Evolutionary conservation across 2,329 filamentous ascomycete species (phyloP).

Genomic region (Monilinia laxa): DNA sequence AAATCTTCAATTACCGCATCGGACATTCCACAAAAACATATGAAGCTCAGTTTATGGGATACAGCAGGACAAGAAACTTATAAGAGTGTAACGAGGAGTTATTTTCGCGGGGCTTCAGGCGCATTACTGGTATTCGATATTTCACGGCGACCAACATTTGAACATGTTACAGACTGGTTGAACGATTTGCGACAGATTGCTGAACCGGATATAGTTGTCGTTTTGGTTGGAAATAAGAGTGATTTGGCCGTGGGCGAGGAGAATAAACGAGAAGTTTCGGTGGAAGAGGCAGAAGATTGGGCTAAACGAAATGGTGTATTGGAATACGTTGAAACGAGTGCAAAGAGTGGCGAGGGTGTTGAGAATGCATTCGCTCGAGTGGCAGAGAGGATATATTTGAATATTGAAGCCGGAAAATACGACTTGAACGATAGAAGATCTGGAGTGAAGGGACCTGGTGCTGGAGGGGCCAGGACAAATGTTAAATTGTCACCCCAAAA

Average conservation of each 20-base stretch:
- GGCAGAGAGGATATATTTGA: conserved; percentile 92
- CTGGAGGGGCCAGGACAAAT: conserved; percentile 46
- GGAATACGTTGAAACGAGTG: conserved; percentile 93
- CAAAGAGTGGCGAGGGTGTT: conserved; percentile 92
- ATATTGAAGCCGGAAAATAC: conserved; percentile 88
- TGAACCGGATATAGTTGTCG: conserved; percentile 90
- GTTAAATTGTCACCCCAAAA: conserved; percentile 46
- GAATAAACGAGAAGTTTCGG: conserved; percentile 76
- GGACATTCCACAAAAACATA: conserved; percentile 68
- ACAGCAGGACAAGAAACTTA: conserved; percentile 97
- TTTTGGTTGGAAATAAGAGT: conserved; percentile 92
- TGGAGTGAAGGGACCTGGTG: conserved; percentile 75
- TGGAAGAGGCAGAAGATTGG: conserved; percentile 86
- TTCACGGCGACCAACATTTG: conserved; percentile 78
- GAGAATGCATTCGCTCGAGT: conserved; percentile 92
- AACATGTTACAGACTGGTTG: conserved; percentile 88
- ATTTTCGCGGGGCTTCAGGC: conserved; percentile 66
- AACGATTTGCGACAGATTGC: conserved; percentile 92
- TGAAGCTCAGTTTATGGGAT: conserved; percentile 95
- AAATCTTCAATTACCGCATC: conserved; percentile 49
- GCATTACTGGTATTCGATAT: conserved; percentile 94
- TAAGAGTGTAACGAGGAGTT: conserved; percentile 89
- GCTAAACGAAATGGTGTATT: conserved; percentile 80
- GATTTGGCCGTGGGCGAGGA: conserved; percentile 64
- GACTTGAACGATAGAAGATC: conserved; percentile 90